Conservation (phyloP, 2,329 filamentous ascomycete species). For the Cryphonectria japonica region DNA sequence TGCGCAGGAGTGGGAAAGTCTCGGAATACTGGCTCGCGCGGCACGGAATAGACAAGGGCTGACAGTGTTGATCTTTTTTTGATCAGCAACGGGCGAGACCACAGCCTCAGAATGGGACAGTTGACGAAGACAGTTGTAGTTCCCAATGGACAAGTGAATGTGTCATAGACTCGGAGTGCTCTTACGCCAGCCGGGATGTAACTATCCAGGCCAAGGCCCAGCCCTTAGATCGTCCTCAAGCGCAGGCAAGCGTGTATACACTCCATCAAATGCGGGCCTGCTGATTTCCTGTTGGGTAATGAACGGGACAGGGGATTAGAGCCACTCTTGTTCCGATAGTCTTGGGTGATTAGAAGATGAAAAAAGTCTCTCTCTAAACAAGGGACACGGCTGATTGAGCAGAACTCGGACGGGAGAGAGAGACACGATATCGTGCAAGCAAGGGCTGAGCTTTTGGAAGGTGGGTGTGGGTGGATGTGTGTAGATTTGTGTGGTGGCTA, state of each 20-base stretch:
- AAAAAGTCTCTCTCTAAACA: neutral
- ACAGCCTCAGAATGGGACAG: neutral
- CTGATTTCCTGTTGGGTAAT: neutral
- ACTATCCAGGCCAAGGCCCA: slow-evolving; percentile 1
- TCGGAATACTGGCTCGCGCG: neutral
- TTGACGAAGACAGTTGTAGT: neutral
- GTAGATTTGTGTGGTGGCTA: too few species aligned
- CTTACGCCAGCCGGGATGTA: slow-evolving; percentile 22
- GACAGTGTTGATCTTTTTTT: too few species aligned
- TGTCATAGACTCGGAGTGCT: slow-evolving; percentile 25
- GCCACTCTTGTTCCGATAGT: neutral
- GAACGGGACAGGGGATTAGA: neutral
- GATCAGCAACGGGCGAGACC: neutral
- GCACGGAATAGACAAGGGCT: neutral
- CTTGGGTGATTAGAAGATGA: neutral
- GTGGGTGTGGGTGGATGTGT: neutral
- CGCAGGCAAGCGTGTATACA: neutral
- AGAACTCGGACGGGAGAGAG: neutral
- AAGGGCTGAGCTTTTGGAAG: neutral
- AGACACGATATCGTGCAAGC: neutral
- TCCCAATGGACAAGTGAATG: slow-evolving; percentile 20
- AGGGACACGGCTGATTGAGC: neutral
- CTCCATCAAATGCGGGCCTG: neutral
- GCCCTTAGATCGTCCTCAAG: neutral
- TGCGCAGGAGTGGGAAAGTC: neutral